Percentiles rank a stretch among this genome's conserved stretches.
Conservation (phyloP, 2,329 filamentous ascomycete species). For the Onygenales sp. region DNA sequence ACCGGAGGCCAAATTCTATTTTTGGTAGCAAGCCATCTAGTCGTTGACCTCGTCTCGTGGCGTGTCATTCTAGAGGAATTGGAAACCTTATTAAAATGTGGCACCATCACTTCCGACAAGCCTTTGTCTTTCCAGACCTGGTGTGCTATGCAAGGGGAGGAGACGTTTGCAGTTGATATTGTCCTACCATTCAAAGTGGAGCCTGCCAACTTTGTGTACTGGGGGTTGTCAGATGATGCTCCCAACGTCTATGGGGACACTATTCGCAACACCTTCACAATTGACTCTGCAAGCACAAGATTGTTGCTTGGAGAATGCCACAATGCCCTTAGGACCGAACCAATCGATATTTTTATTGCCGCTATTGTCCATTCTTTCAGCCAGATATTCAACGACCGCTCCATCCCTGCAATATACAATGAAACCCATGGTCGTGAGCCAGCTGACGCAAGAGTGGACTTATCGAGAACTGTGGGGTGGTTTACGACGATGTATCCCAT, state of each 20-base stretch:
- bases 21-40: conserved; percentile 25
- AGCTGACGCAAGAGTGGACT: conserved; percentile 36
- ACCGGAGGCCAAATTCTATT: conserved; percentile 18
- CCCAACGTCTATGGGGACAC: conserved; percentile 27
- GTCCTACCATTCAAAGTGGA: conserved; percentile 16
- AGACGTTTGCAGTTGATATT: conserved; percentile 10
- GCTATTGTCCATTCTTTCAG: conserved; percentile 36
- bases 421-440: conserved; percentile 41
- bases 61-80: conserved; percentile 12
- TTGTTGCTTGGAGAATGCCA: conserved; percentile 25
- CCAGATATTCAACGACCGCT: conserved; percentile 31
- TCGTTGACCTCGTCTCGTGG: conserved; percentile 16
- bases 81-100: conserved; percentile 8
- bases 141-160: conserved; percentile 24
- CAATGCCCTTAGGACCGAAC: conserved; percentile 23
- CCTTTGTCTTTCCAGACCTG: conserved; percentile 29
- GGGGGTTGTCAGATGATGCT: conserved; percentile 21
- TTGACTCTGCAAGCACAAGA: conserved; percentile 19
- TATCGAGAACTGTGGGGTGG: conserved; percentile 43
- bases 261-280: conserved; percentile 24
- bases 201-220: conserved; percentile 24
- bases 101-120: conserved; percentile 16
- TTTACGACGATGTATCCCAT: conserved; percentile 42
- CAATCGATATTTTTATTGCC: conserved; percentile 28
- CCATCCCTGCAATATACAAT: conserved; percentile 35